phyloP scores from a whole-genome alignment of 192 early-diverging fungal species.

The Anaeromyces robustus region DNA sequence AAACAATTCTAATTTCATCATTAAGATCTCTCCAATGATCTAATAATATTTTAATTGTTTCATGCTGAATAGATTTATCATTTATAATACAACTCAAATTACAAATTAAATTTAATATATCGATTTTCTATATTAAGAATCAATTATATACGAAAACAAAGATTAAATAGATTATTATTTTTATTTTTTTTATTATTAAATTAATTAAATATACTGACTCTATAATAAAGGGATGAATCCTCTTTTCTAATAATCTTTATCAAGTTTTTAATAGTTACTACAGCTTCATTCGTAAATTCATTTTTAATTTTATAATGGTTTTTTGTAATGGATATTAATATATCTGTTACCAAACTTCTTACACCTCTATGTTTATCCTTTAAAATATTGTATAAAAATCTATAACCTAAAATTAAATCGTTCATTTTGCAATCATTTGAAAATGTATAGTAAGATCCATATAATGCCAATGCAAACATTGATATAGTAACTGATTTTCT shows the following conservation, averaged over 20 bases:
- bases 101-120: background rate
- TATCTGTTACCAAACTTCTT: background rate
- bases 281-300: background rate
- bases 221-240: background rate
- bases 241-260: background rate
- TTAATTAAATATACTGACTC: no score
- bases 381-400: conserved; percentile 26
- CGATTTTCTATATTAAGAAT: background rate
- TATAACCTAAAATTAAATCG: conserved; percentile 11
- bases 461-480: conserved; percentile 25
- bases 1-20: background rate
- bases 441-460: conserved; percentile 24
- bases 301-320: background rate
- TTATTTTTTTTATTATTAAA: no score
- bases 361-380: conserved; percentile 26
- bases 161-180: no score
- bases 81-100: background rate
- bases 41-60: background rate
- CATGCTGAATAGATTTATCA: background rate
- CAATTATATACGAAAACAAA: no score
- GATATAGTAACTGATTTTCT: conserved; percentile 23
- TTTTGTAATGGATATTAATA: background rate
- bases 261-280: background rate
- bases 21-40: background rate
- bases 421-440: conserved; percentile 16